phyloP scores from a whole-genome alignment of 2,329 filamentous ascomycete species.

The Lachnellula occidentalis region DNA sequence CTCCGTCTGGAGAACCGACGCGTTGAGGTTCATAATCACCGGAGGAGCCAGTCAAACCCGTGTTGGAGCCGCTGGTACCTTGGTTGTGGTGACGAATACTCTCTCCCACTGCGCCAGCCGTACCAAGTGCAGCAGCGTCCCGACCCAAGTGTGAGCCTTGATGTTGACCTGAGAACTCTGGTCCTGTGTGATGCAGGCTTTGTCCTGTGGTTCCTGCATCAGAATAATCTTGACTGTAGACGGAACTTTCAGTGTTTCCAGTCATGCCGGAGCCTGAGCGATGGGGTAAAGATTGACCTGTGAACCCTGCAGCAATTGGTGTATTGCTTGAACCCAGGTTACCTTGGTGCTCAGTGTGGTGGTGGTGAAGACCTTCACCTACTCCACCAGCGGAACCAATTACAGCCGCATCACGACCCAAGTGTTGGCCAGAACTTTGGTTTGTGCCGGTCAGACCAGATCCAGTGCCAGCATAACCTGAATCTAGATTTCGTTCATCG shows the following conservation, averaged over 20 bases:
- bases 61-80: not conserved
- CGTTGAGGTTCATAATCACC: not conserved
- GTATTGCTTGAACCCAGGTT: not conserved
- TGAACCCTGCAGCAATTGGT: not conserved
- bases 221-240: not conserved
- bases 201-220: too few species aligned
- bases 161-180: not conserved
- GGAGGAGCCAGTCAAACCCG: slow-evolving; percentile 34
- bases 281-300: not conserved
- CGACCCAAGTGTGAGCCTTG: not conserved
- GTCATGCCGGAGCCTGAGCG: not conserved
- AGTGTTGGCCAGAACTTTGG: slow-evolving; percentile 5
- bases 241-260: not conserved
- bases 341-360: slow-evolving; percentile 2
- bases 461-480: not conserved
- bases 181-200: too few species aligned
- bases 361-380: slow-evolving; percentile 8
- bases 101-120: slow-evolving; percentile 11
- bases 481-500: not conserved
- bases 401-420: slow-evolving; percentile 12
- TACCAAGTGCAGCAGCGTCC: slow-evolving; percentile 15
- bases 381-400: slow-evolving; percentile 9
- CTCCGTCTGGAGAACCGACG: slow-evolving; percentile 23
- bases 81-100: slow-evolving; percentile 16
- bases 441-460: not conserved